Conservation (phyloP, 352 stramenopile genomes). For the Phytopythium cucurbitacearum region DNA sequence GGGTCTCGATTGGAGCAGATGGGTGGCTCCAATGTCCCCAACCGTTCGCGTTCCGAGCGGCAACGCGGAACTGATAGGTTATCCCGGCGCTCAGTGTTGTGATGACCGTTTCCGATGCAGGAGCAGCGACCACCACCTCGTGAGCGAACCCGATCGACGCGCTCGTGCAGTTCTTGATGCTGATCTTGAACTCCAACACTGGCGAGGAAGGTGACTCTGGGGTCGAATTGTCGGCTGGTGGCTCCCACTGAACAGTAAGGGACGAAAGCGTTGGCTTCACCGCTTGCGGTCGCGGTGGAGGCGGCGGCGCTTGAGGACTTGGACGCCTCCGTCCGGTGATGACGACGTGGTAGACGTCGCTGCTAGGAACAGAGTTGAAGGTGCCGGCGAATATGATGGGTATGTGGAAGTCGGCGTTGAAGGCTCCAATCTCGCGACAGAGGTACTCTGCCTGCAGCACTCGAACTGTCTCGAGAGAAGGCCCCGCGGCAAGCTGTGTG, state of each 20-base stretch:
- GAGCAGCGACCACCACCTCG: conserved; percentile 28
- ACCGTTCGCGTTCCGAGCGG: conserved; percentile 60
- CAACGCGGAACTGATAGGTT: conserved; percentile 84
- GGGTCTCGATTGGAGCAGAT: conserved; percentile 49
- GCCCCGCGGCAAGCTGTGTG: conserved; percentile 29
- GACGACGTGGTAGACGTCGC: conserved; percentile 79
- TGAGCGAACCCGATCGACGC: conserved; percentile 52
- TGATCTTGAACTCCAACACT: conserved; percentile 51
- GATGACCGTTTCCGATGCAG: conserved; percentile 22
- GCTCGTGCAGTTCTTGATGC: conserved; percentile 54
- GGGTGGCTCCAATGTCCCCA: conserved; percentile 70
- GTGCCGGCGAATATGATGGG: conserved; percentile 78
- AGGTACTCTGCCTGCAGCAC: conserved; percentile 70
- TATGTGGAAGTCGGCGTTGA: conserved; percentile 83
- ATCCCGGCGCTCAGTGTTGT: conserved; percentile 68
- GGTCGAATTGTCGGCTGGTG: conserved; percentile 8
- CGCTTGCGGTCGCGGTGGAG: conserved; percentile 30
- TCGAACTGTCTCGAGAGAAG: conserved; percentile 48
- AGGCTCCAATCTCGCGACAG: conserved; percentile 52
- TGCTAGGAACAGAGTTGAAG: conserved; percentile 77
- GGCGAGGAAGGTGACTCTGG: conserved; percentile 11
- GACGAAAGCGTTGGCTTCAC: conserved; percentile 41
- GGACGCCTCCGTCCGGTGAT: conserved; percentile 49
- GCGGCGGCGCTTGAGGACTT: conserved; percentile 30
- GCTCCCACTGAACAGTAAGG: conserved; percentile 41